Conservation (phyloP, 2,329 filamentous ascomycete species). For the Trichoderma sp. region DNA sequence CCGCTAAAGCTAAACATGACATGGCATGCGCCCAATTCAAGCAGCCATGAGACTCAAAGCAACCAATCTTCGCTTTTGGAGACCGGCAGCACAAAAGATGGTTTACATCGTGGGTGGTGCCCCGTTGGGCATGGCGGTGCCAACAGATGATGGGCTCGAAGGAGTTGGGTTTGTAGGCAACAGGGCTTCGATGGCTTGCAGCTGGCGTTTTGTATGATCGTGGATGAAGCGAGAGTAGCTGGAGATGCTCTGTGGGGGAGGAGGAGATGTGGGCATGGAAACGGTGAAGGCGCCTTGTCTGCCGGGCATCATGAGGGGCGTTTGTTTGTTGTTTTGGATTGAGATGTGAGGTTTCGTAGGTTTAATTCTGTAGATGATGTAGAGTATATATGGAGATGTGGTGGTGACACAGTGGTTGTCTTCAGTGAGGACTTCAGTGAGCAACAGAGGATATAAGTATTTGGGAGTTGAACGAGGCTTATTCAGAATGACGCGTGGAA, state of each 20-base stretch:
- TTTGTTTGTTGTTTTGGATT: not conserved
- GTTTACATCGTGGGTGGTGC: conserved; percentile 17
- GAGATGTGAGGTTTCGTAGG: not conserved
- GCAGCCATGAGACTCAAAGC: not conserved
- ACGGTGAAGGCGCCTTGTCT: conserved; percentile 40
- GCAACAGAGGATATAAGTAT: not conserved
- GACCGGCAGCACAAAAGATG: not conserved
- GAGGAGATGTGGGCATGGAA: conserved; percentile 37
- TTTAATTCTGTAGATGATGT: not conserved
- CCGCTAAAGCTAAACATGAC: not conserved
- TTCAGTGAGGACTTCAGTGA: not conserved
- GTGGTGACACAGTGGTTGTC: not conserved
- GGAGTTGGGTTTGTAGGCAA: conserved; percentile 22
- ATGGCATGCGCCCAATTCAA: not conserved
- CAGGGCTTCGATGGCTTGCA: conserved; percentile 49
- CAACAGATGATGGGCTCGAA: conserved; percentile 17
- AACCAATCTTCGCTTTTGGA: not conserved
- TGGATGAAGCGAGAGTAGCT: conserved; percentile 61
- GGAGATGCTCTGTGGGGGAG: conserved; percentile 47
- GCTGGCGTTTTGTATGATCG: conserved; percentile 62
- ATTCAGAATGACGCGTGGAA: not conserved
- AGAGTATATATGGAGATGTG: not conserved
- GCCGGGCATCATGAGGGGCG: conserved; percentile 35
- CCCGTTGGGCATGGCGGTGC: conserved; percentile 31
- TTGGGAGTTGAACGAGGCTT: not conserved